Conservation (phyloP, 306 rosid genomes). For the Lathyrus oleraceus region DNA sequence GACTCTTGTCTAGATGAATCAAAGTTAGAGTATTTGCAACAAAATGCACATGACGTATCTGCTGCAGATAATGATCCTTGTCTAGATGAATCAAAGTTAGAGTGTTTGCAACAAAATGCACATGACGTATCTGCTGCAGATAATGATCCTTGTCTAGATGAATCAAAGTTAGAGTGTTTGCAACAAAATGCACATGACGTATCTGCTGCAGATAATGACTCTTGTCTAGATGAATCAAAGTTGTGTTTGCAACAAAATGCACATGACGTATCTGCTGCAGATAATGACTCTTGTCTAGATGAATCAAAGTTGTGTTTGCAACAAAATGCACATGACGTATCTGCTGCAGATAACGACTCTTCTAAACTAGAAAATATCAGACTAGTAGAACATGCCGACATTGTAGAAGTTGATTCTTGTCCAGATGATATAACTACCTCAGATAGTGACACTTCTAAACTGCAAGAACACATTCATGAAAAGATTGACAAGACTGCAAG, state of each 20-base stretch:
- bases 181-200: conserved; percentile 35
- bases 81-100: conserved; percentile 27
- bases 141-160: neutral
- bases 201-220: no score
- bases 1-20: neutral
- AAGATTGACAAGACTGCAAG: conserved; percentile 24
- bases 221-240: conserved; percentile 18
- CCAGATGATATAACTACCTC: neutral
- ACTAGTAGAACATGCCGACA: neutral
- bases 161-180: conserved; percentile 36
- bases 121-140: no score
- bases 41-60: conserved; percentile 23
- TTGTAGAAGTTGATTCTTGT: neutral
- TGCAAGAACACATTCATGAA: conserved; percentile 28
- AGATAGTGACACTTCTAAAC: conserved; percentile 28
- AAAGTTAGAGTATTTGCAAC: conserved; percentile 42
- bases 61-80: neutral
- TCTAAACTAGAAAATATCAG: conserved; percentile 20
- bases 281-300: neutral
- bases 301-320: conserved; percentile 37
- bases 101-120: conserved; percentile 37
- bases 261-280: no score
- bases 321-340: conserved; percentile 29
- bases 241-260: conserved; percentile 35
- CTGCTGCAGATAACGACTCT: conserved; percentile 14